Evolutionary conservation across 768 basidiomycete species (phyloP).

Genomic region (Sporobolomyces phaffii): DNA sequence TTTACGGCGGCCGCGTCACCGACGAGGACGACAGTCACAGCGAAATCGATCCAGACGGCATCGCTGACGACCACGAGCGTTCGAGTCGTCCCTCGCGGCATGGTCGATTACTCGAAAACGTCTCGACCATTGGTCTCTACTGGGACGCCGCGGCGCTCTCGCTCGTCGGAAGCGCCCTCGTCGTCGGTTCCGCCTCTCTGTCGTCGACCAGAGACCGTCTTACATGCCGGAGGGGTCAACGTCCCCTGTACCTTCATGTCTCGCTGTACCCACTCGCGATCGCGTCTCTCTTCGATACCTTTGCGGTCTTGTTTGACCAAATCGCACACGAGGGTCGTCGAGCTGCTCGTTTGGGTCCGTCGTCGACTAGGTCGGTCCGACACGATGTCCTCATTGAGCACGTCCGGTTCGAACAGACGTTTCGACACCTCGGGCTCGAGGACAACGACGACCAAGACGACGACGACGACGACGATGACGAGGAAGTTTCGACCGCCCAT

Average conservation of each 20-base stretch:
- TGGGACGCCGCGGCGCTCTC: slow-evolving; percentile 18
- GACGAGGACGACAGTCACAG: too few species aligned
- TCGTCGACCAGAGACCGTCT: not conserved
- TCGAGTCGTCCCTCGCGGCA: too few species aligned
- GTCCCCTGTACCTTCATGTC: not conserved
- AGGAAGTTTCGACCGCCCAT: not conserved
- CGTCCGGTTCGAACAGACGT: slow-evolving; percentile 5
- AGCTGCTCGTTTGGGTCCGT: too few species aligned
- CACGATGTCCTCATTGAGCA: too few species aligned
- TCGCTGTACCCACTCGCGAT: slow-evolving; percentile 15
- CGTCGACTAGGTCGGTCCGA: too few species aligned
- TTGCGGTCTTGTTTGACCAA: not conserved
- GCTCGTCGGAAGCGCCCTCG: not conserved
- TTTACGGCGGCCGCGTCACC: too few species aligned
- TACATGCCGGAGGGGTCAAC: not conserved
- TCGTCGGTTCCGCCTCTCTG: not conserved
- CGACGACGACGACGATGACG: not conserved
- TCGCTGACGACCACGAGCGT: too few species aligned
- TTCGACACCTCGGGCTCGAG: not conserved
- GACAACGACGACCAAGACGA: not conserved
- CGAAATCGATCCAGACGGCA: too few species aligned
- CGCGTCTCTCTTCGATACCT: not conserved
- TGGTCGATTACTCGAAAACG: too few species aligned
- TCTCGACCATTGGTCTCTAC: slow-evolving; percentile 7
- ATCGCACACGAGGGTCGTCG: not conserved